phyloP scores from a whole-genome alignment of 495 filamentous ascomycete species.

The Evernia prunastri region DNA sequence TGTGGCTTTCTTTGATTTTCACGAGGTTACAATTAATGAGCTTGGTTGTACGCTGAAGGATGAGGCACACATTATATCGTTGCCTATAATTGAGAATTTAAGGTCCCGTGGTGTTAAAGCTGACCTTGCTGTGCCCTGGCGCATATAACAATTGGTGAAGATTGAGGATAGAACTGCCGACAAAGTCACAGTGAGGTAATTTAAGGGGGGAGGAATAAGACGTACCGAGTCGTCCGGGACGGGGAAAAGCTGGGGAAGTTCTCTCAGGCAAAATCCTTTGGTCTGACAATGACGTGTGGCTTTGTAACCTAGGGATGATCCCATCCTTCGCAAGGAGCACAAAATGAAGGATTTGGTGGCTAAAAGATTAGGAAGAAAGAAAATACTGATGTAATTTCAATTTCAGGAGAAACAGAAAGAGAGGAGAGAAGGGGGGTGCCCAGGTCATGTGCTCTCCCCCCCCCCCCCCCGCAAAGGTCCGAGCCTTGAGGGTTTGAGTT shows the following conservation, averaged over 20 bases:
- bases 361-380: no score
- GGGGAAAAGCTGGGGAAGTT: conserved; percentile 1
- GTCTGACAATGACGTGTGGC: background rate
- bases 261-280: background rate
- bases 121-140: conserved; percentile 1
- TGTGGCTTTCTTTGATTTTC: background rate
- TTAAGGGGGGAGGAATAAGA: background rate
- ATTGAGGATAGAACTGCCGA: background rate
- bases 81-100: background rate
- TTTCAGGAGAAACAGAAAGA: no score
- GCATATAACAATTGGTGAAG: background rate
- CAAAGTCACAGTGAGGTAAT: background rate
- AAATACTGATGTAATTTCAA: no score
- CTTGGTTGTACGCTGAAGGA: background rate
- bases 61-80: background rate
- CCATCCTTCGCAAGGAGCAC: no score
- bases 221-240: background rate
- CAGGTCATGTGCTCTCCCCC: conserved; percentile 3
- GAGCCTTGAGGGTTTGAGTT: background rate
- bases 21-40: background rate
- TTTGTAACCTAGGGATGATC: no score
- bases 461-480: conserved; percentile 2
- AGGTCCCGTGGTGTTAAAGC: background rate
- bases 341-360: no score
- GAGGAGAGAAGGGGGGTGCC: background rate